Evolutionary conservation across 2,329 filamentous ascomycete species (phyloP).

Genomic region (Fusarium cicatricum): DNA sequence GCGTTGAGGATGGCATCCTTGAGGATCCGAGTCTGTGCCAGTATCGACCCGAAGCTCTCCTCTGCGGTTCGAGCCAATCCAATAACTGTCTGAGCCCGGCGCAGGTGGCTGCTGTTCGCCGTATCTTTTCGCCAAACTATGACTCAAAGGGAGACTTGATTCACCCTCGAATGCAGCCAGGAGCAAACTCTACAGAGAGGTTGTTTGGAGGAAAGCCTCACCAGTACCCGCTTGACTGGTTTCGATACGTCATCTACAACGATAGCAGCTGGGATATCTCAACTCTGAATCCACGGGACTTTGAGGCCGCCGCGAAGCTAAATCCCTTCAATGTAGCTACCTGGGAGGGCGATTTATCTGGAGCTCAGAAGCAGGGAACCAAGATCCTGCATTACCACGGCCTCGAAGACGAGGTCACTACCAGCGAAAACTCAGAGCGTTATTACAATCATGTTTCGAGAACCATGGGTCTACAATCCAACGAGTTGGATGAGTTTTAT

Average conservation of each 20-base stretch:
- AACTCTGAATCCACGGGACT: conserved; percentile 39
- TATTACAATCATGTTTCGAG: conserved; percentile 33
- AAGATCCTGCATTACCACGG: conserved; percentile 58
- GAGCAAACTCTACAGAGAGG: conserved; percentile 47
- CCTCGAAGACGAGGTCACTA: conserved; percentile 23
- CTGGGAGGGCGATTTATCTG: conserved; percentile 48
- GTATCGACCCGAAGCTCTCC: conserved; percentile 52
- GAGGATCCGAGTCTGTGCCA: conserved; percentile 55
- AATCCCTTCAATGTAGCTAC: conserved; percentile 54
- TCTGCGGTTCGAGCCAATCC: conserved; percentile 41
- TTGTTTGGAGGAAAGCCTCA: conserved; percentile 39
- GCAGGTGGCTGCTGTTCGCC: conserved; percentile 2
- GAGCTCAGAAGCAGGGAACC: conserved; percentile 49
- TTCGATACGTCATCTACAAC: conserved; percentile 51
- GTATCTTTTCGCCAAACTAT: conserved; percentile 38
- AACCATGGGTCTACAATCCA: conserved; percentile 35
- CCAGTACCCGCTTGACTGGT: conserved; percentile 35
- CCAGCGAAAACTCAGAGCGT: conserved; percentile 31
- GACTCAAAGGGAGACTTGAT: conserved; percentile 47
- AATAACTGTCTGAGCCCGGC: conserved; percentile 1
- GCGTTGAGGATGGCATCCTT: conserved; percentile 59
- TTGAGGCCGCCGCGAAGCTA: conserved; percentile 36
- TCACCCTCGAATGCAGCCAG: conserved; percentile 56
- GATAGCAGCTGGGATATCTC: conserved; percentile 44
- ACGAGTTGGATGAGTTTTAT: conserved; percentile 57